These are phyloP conservation scores for Aspergillus heteromorphus DNA, from an alignment of 495 filamentous ascomycete genomes.

Conservation along the genomic window DNA sequence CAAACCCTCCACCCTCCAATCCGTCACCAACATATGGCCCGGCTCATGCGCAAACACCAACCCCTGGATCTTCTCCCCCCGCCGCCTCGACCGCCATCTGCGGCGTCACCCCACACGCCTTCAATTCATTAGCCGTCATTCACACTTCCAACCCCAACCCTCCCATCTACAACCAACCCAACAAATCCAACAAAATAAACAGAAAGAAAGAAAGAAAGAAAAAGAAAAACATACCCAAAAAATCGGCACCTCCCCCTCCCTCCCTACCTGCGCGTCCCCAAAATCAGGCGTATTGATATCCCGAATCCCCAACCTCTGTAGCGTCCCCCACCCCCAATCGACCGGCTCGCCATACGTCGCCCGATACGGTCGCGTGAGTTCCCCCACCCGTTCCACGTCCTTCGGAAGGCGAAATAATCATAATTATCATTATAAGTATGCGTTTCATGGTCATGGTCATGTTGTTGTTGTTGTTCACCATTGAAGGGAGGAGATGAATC, in stretches of 20 bases:
- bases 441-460: neutral
- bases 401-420: conserved; percentile 48
- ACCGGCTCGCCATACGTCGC: conserved; percentile 54
- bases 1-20: conserved; percentile 27
- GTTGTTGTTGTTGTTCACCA: neutral
- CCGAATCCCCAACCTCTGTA: conserved; percentile 38
- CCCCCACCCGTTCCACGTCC: conserved; percentile 44
- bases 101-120: conserved; percentile 55
- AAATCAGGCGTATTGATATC: conserved; percentile 43
- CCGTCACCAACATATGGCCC: conserved; percentile 51
- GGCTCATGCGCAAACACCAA: conserved; percentile 50
- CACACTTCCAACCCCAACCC: neutral
- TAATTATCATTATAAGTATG: no score
- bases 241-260: conserved; percentile 44
- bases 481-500: conserved; percentile 6
- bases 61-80: conserved; percentile 34
- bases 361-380: conserved; percentile 40
- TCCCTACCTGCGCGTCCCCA: conserved; percentile 32
- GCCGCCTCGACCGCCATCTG: conserved; percentile 51
- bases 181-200: no score
- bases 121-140: neutral
- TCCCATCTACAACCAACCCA: no score
- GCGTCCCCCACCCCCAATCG: conserved; percentile 54
- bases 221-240: conserved; percentile 38
- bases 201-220: neutral